Percentiles rank a stretch among this genome's conserved stretches.
phyloP scores from a whole-genome alignment of 2,329 filamentous ascomycete species.

The Talaromyces piceae region DNA sequence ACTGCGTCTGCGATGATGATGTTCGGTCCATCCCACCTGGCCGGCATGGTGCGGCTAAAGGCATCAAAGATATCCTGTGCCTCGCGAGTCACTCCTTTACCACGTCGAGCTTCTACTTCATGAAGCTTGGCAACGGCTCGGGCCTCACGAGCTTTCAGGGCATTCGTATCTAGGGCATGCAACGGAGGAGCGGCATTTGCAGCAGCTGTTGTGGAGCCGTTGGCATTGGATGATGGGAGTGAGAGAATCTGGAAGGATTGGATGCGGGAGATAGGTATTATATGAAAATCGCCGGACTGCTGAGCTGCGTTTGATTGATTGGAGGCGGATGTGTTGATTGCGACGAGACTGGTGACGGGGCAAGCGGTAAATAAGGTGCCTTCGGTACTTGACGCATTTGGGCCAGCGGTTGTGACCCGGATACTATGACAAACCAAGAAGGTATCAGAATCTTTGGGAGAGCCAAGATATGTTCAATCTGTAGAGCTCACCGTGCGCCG shows the following conservation, averaged over 20 bases:
- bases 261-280: conserved; percentile 55
- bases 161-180: conserved; percentile 46
- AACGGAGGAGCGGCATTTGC: conserved; percentile 40
- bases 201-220: conserved; percentile 37
- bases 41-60: conserved; percentile 53
- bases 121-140: conserved; percentile 50
- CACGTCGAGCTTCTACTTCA: conserved; percentile 50
- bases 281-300: conserved; percentile 49
- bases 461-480: background rate
- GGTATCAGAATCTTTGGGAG: background rate
- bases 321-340: conserved; percentile 49
- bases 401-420: conserved; percentile 49
- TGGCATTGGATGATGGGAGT: conserved; percentile 24
- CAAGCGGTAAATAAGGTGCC: conserved; percentile 57
- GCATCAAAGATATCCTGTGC: conserved; percentile 59
- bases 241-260: conserved; percentile 49
- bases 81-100: conserved; percentile 54
- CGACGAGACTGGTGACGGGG: conserved; percentile 54
- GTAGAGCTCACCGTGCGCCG: conserved; percentile 50
- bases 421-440: conserved; percentile 37
- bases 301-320: conserved; percentile 23
- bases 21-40: conserved; percentile 51
- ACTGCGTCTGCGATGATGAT: conserved; percentile 57
- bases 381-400: conserved; percentile 47
- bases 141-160: conserved; percentile 49